Base-by-base conservation (phyloP, 768 basidiomycete species). In the Leucosporidium creatinivorum region DNA sequence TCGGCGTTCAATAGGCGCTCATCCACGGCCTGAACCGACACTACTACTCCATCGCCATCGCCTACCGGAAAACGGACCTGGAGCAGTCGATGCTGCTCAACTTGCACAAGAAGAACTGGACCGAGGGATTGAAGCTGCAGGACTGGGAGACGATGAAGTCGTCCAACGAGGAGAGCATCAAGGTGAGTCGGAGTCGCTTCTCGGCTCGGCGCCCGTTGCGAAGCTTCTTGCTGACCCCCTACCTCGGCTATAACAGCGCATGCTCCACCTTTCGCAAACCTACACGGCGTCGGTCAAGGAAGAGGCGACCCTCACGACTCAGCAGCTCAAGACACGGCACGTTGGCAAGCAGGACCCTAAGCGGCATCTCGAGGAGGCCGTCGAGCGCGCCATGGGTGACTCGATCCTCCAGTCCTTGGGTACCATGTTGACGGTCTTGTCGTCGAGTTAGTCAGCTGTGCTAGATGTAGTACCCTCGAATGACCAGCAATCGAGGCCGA, bases 21-120 rank as follows among this genome's bases (percentile, higher is more conserved):
- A 96, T 99, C 70, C 94, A 99, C 75, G 94, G 94, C 54, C 81
- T 99, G 70, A 99, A 99, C 78, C 84, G 94, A 71, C 93, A 97
- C 80, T 99, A 99, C 78, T 99, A 99, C 81, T 90, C 88, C 60
- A 93, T 99, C 72, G 92, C 89, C 10, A 94, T 99, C 69, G 93
- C 94, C 78, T 98, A 98, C 80, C 86, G 93, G 73, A 98, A 98
- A 82, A 97, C 93, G 33, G 94, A 97, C 77, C 85, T 94, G 3
- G 96, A 99, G 79, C 96, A 99, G 77, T 85, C 89, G 23, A 99
- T 99, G 96, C 80, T 99, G 73, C 91, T 98, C 89, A 99, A 98
- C 78, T 81, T 99, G 74, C 96, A 99, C 82, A 98, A 98, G 79
- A 84, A 92, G 75, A 94, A 96, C 77, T 99, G 96, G 96, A 98